Evolutionary conservation across 2,329 filamentous ascomycete genomes (phyloP).

Genomic region (Talaromyces sp.): DNA sequence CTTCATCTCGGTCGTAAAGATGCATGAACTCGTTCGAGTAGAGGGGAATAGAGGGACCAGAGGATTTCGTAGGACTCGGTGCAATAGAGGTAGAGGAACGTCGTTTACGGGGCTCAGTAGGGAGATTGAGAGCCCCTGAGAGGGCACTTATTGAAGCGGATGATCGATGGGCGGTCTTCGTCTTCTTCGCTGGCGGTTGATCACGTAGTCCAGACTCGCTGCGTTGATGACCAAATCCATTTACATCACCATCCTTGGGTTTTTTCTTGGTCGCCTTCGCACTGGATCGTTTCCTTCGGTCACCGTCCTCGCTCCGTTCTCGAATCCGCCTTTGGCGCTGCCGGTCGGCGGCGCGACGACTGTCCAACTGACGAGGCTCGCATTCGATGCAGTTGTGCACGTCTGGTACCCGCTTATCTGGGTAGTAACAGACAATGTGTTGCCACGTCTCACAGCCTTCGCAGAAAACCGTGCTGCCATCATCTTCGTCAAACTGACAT

Average conservation of each 20-base stretch:
- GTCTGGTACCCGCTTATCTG: constrained; percentile 71
- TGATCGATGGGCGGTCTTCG: constrained; percentile 78
- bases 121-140: constrained; percentile 65
- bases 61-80: constrained; percentile 71
- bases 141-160: constrained; percentile 76
- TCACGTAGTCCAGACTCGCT: constrained; percentile 57
- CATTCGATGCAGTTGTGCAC: constrained; percentile 90
- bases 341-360: constrained; percentile 72
- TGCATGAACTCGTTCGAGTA: constrained; percentile 77
- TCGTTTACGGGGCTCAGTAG: constrained; percentile 63
- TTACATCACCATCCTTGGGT: constrained; percentile 61
- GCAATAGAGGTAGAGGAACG: constrained; percentile 61
- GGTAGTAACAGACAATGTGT: constrained; percentile 96
- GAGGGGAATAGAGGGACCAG: constrained; percentile 65
- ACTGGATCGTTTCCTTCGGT: constrained; percentile 76
- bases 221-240: constrained; percentile 60
- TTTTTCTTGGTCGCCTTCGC: constrained; percentile 90
- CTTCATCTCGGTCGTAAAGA: constrained; percentile 67
- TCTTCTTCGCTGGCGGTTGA: constrained; percentile 69
- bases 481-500: constrained; percentile 89
- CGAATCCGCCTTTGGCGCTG: constrained; percentile 66
- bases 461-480: constrained; percentile 96
- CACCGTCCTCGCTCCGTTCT: constrained; percentile 60
- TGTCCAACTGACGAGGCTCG: constrained; percentile 74
- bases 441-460: constrained; percentile 97